Conservation (phyloP, 495 filamentous ascomycete species). For the Podospora bellae-mahoneyi region DNA sequence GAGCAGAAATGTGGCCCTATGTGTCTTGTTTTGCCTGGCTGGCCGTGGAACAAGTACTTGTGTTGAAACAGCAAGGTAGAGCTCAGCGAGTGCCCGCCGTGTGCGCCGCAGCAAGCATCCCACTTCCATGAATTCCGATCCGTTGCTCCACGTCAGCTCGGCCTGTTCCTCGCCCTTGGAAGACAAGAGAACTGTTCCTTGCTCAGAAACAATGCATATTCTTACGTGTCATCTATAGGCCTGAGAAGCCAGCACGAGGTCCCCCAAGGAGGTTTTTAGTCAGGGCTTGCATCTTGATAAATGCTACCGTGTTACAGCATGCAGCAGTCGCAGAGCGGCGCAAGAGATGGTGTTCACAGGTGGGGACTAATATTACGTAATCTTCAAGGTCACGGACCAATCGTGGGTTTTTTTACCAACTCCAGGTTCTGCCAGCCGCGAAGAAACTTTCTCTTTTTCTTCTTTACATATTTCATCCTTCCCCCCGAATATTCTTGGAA, state of each 20-base stretch:
- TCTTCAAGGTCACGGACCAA: slow-evolving; percentile 5
- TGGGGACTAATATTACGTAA: neutral
- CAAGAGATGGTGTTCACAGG: neutral
- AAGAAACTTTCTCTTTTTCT: slow-evolving; percentile 6
- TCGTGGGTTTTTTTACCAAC: neutral
- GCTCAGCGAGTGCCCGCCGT: slow-evolving; percentile 3
- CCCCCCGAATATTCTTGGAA: slow-evolving; percentile 24
- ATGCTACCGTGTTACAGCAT: neutral
- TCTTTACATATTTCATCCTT: slow-evolving; percentile 26
- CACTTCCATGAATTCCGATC: neutral
- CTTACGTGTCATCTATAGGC: neutral
- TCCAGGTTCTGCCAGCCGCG: neutral
- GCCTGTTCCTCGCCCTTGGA: neutral
- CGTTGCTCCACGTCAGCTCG: neutral
- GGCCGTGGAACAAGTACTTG: slow-evolving; percentile 1
- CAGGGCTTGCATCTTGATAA: neutral
- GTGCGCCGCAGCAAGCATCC: neutral
- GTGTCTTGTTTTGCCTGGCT: neutral
- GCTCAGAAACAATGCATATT: neutral
- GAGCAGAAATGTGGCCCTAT: neutral
- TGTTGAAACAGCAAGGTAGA: slow-evolving; percentile 1
- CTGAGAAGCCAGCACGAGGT: neutral
- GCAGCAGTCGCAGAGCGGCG: neutral
- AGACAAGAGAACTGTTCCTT: neutral
- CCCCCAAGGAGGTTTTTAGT: too few species aligned